These are phyloP conservation scores for Leishmania mexicana DNA, from an alignment of 208 protist genomes.

Conservation along the genomic window DNA sequence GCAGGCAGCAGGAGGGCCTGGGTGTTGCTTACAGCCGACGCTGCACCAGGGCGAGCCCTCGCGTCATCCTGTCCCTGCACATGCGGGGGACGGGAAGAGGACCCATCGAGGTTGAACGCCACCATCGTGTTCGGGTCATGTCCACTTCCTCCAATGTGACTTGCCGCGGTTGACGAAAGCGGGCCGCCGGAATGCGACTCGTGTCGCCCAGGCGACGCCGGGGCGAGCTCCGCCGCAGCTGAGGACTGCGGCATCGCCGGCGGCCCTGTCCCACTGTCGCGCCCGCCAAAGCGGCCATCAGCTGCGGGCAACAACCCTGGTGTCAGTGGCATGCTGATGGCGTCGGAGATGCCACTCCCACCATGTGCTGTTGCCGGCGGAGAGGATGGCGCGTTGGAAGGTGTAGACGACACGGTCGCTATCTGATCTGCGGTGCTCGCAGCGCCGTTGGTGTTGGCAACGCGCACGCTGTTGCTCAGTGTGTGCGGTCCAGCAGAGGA, in stretches of 20 bases:
- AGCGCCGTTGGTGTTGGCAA: neutral
- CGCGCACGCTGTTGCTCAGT: slow-evolving; percentile 34
- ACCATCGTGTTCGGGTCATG: slow-evolving; percentile 16
- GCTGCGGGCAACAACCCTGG: slow-evolving; percentile 20
- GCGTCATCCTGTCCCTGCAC: neutral
- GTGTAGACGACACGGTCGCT: neutral
- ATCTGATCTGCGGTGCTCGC: neutral
- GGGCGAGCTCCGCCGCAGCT: neutral
- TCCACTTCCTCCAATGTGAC: neutral
- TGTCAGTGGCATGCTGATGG: slow-evolving; percentile 25
- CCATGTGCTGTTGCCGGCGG: neutral
- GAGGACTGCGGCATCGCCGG: neutral
- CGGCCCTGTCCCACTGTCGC: neutral
- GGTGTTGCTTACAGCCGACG: neutral
- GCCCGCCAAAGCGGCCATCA: neutral
- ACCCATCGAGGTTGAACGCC: slow-evolving; percentile 6
- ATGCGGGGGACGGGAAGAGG: neutral
- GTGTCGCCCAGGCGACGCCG: neutral
- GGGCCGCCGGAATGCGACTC: neutral
- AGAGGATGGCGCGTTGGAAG: neutral
- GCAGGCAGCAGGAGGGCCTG: slow-evolving; percentile 7
- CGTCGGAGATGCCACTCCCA: neutral
- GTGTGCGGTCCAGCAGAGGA: slow-evolving; percentile 28
- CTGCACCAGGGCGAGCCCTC: neutral
- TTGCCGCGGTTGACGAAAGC: neutral